Conservation (phyloP, 2,329 filamentous ascomycete species). For the Periconia macrospinosa region DNA sequence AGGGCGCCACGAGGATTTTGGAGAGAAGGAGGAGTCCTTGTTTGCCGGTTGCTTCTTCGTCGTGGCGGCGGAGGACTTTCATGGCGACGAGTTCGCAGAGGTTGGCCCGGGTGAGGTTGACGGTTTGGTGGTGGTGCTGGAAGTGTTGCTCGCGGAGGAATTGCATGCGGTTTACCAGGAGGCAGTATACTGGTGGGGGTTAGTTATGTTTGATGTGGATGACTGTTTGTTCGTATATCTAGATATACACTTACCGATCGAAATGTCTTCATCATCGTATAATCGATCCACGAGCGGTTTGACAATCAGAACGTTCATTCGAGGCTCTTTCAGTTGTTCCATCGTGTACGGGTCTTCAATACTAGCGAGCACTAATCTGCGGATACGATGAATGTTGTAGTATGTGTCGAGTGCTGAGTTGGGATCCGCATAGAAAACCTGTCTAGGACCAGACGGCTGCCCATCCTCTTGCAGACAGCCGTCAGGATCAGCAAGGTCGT, state of each 20-base stretch:
- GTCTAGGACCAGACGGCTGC: constrained; percentile 37
- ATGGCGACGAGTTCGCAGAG: constrained; percentile 80
- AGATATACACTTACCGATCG: constrained; percentile 59
- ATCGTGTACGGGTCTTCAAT: constrained; percentile 68
- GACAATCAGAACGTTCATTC: constrained; percentile 79
- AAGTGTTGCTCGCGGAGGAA: constrained; percentile 78
- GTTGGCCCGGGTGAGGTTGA: constrained; percentile 75
- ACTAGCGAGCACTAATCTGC: constrained; percentile 49
- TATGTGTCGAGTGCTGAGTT: constrained; percentile 71
- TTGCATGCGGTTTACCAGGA: constrained; percentile 79
- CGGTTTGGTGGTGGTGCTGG: constrained; percentile 76
- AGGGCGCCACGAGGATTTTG: constrained; percentile 79
- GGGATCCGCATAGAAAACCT: constrained; percentile 53
- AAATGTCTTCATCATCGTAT: constrained; percentile 77
- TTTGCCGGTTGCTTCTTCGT: constrained; percentile 73
- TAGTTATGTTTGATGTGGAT: not conserved
- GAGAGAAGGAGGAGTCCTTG: constrained; percentile 73
- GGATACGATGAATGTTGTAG: constrained; percentile 71
- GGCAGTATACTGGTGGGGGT: constrained; percentile 66
- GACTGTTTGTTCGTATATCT: not conserved
- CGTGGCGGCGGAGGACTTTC: constrained; percentile 75
- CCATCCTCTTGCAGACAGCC: constrained; percentile 46
- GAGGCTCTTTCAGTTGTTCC: constrained; percentile 76
- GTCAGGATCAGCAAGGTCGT: constrained; percentile 50
- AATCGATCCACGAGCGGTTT: constrained; percentile 82